Base-by-base conservation (phyloP, 148 eudicot genomes). In the Arbutus unedo region DNA sequence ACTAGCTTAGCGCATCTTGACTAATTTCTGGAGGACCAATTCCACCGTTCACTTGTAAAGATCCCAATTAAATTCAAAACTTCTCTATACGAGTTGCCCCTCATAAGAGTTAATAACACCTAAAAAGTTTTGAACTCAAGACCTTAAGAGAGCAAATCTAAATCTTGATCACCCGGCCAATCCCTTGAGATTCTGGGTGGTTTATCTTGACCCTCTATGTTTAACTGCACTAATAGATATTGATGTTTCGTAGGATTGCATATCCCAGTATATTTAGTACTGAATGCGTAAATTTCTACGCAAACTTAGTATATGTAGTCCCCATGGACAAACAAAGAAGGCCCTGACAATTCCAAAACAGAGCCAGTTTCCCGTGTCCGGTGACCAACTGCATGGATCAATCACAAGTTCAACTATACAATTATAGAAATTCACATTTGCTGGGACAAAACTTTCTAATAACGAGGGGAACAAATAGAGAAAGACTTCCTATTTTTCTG, bases 381-480 rank as follows among this genome's bases (percentile, higher is more conserved):
- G 14, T 50, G n/a, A 76, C 44, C 49, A 3, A 59, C 45, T 10
- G 56, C 56, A 48, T 21, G 43, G 25, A 45, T n/a, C 14, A 62
- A 23, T 79, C 31, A 64, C 71, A 14, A 25, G 21, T 64, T 21
- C 81, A 64, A 62, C 66, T 60, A 59, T 45, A 59, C 51, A 79
- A 18, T n/a, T 11, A n/a, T 10, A 47, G 72, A 19, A 45, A 23
- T 4, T 23, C 68, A 38, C 19, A 8, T 54, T 50, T 25, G 62
- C 50, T 51, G 62, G 55, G 51, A 51, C 76, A 25, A 53, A 68
- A 38, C 41, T 76, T 82, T n/a, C 60, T 74, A 57, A 82, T 57
- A 51, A 74, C 38, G 8, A 74, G 49, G 6, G 51, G 19, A 3
- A 45, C 47, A 74, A 31, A 31, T 31, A 31, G 38, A 16, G 23